Evolutionary conservation across 2,329 filamentous ascomycete species (phyloP).

Genomic region (Gaeumannomyces tritici): DNA sequence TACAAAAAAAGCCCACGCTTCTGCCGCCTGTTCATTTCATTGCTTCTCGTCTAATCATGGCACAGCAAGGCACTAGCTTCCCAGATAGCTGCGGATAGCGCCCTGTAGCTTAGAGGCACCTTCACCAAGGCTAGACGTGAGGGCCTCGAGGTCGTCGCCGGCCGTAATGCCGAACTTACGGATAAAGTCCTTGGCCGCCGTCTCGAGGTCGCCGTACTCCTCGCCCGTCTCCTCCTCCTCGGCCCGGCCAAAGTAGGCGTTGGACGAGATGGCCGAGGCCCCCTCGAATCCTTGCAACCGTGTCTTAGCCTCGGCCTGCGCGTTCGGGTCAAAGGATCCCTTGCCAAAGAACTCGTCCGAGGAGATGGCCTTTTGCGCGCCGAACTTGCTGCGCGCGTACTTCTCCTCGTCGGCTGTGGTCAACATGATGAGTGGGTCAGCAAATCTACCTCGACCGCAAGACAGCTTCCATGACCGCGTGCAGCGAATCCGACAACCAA

Average conservation of each 20-base stretch:
- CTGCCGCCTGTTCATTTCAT: too few species aligned
- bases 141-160: conserved; percentile 88
- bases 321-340: conserved; percentile 69
- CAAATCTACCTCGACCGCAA: not conserved
- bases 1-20: not conserved
- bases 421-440: not conserved
- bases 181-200: conserved; percentile 92
- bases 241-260: conserved; percentile 91
- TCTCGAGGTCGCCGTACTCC: conserved; percentile 85
- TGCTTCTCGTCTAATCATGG: too few species aligned
- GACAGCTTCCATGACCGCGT: too few species aligned
- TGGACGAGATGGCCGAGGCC: conserved; percentile 84
- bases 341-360: conserved; percentile 98
- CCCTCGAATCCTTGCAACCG: conserved; percentile 90
- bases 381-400: conserved; percentile 83
- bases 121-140: conserved; percentile 74
- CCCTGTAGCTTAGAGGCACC: conserved; percentile 79
- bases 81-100: conserved; percentile 54
- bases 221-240: conserved; percentile 62
- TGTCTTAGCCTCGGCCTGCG: conserved; percentile 76
- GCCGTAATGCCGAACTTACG: conserved; percentile 92
- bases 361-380: conserved; percentile 87
- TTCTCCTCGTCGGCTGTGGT: conserved; percentile 61
- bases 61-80: conserved; percentile 46
- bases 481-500: too few species aligned